Conservation (phyloP, 768 basidiomycete species). For the Vishniacozyma victoriae region DNA sequence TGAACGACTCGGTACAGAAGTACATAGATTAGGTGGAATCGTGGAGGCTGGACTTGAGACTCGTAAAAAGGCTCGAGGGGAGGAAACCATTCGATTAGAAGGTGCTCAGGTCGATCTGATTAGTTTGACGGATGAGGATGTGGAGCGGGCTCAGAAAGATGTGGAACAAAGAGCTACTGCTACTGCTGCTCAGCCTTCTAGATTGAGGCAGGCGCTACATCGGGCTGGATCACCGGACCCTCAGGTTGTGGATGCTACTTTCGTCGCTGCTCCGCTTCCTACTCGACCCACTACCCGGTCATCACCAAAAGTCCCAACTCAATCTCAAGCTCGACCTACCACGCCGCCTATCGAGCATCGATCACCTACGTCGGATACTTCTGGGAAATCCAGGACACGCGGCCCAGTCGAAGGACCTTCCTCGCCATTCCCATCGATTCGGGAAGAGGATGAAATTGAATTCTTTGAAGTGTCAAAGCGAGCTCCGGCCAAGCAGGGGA, state of each 20-base stretch:
- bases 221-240: constrained; percentile 22
- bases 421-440: constrained; percentile 66
- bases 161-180: constrained; percentile 56
- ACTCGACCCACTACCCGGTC: constrained; percentile 25
- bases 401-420: constrained; percentile 1
- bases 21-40: constrained; percentile 75
- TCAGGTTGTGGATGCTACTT: too few species aligned
- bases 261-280: constrained; percentile 8
- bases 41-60: constrained; percentile 82
- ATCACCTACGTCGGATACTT: constrained; percentile 9
- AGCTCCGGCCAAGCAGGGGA: constrained; percentile 48
- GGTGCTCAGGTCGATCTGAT: constrained; percentile 19
- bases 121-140: constrained; percentile 50
- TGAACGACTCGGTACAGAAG: constrained; percentile 73
- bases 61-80: constrained; percentile 57
- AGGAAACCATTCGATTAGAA: constrained; percentile 28
- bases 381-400: constrained; percentile 2
- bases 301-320: constrained; percentile 10
- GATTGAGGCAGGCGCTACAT: constrained; percentile 33
- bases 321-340: constrained; percentile 9
- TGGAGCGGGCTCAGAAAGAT: constrained; percentile 62
- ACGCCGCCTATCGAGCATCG: constrained; percentile 10
- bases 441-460: constrained; percentile 67
- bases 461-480: constrained; percentile 69
- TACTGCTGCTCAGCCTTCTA: constrained; percentile 48